A percentile compares a stretch with the other conserved stretches of the same genome.
Evolutionary conservation across 2,329 filamentous ascomycete species (phyloP).

Genomic region (Metarhizium sp.): DNA sequence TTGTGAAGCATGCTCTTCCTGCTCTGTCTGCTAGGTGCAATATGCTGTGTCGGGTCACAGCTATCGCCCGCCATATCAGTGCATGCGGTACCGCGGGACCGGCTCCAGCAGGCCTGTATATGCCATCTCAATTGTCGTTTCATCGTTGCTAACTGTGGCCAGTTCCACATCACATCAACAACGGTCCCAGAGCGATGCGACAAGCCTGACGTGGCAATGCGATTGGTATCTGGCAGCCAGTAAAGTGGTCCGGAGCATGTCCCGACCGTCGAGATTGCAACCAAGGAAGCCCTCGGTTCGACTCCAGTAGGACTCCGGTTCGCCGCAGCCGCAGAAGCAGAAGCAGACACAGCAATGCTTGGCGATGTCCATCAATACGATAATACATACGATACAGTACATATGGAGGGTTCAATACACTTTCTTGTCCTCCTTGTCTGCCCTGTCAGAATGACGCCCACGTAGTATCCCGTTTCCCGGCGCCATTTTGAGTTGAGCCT

Average conservation of each 20-base stretch:
- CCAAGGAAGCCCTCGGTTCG: not conserved
- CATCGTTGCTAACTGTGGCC: not conserved
- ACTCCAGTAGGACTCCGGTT: not conserved
- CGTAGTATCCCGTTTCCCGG: conserved; percentile 1
- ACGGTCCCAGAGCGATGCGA: not conserved
- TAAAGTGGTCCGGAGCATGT: not conserved
- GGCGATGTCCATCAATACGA: not conserved
- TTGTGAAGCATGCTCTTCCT: not conserved
- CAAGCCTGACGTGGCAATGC: not conserved
- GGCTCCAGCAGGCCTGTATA: not conserved
- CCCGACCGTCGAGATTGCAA: not conserved
- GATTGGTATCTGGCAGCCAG: not conserved
- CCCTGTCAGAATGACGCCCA: not conserved
- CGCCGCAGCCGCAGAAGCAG: not conserved
- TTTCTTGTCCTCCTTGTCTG: not conserved
- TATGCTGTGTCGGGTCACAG: too few species aligned
- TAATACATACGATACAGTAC: not conserved
- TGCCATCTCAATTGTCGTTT: not conserved
- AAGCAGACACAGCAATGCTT: not conserved
- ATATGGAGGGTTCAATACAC: not conserved
- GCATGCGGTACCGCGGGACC: not conserved
- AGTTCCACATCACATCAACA: not conserved
- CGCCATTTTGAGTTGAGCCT: conserved; percentile 7
- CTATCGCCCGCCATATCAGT: too few species aligned
- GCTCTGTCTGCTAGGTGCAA: too few species aligned